phyloP scores from a whole-genome alignment of 2,329 filamentous ascomycete species.

The Pseudogymnoascus sp. region DNA sequence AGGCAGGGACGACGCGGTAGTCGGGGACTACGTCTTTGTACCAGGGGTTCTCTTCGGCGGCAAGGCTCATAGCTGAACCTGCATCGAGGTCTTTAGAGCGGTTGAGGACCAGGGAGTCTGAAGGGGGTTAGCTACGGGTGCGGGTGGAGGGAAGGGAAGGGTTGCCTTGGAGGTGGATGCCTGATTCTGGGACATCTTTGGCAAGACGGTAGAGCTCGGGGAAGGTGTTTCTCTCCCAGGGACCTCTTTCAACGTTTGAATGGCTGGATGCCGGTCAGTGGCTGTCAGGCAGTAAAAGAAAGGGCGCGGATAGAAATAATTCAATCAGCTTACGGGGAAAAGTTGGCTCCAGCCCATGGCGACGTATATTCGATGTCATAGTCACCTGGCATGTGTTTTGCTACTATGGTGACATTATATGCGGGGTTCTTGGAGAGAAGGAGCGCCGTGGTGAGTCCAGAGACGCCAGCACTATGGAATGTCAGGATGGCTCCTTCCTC shows the following conservation, averaged over 20 bases:
- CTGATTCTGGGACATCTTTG: slow-evolving; percentile 63
- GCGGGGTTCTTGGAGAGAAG: slow-evolving; percentile 47
- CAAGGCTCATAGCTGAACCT: slow-evolving; percentile 51
- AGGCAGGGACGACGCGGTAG: slow-evolving; percentile 52
- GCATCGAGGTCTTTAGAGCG: slow-evolving; percentile 49
- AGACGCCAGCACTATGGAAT: slow-evolving; percentile 49
- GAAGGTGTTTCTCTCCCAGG: slow-evolving; percentile 59
- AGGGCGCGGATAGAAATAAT: neutral
- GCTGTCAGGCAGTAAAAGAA: neutral
- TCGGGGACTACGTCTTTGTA: slow-evolving; percentile 64
- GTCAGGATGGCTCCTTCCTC: neutral
- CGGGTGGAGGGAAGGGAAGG: neutral
- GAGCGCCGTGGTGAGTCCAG: slow-evolving; percentile 57
- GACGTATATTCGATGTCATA: slow-evolving; percentile 87
- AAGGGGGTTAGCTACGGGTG: neutral
- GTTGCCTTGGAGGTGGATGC: slow-evolving; percentile 67
- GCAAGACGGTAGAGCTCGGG: slow-evolving; percentile 51
- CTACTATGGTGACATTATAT: slow-evolving; percentile 60
- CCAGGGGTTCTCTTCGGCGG: slow-evolving; percentile 64
- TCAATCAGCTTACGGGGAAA: slow-evolving; percentile 51
- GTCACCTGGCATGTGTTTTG: slow-evolving; percentile 90
- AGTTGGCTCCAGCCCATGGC: slow-evolving; percentile 81
- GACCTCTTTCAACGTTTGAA: slow-evolving; percentile 21
- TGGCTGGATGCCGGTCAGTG: neutral
- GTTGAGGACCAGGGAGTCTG: slow-evolving; percentile 46